Percentiles rank a stretch among this genome's conserved stretches.
These are phyloP conservation scores for Citrullus colocynthis DNA, from an alignment of 306 rosid genomes.

Conservation along the genomic window DNA sequence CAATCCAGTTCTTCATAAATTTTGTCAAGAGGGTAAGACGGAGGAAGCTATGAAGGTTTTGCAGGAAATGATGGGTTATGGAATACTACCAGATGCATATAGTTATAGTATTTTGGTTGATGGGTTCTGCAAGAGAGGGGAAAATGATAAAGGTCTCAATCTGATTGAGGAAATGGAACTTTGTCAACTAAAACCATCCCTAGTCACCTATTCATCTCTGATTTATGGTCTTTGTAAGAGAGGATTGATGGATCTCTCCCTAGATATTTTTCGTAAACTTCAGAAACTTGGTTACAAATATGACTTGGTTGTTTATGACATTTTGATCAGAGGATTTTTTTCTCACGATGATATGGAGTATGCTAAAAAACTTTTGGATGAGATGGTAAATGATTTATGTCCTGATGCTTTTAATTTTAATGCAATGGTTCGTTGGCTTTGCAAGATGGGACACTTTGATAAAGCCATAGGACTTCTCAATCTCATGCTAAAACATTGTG, in stretches of 20 bases:
- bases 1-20: slow-evolving; percentile 36
- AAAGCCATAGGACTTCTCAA: slow-evolving; percentile 26
- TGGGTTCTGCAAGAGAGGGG: slow-evolving; percentile 32
- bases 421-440: slow-evolving; percentile 29
- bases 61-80: slow-evolving; percentile 37
- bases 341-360: slow-evolving; percentile 28
- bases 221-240: slow-evolving; percentile 36
- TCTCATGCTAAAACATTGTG: slow-evolving; percentile 25
- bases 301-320: slow-evolving; percentile 34
- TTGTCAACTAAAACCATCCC: slow-evolving; percentile 31
- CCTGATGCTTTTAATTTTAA: slow-evolving; percentile 22
- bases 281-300: slow-evolving; percentile 25
- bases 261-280: slow-evolving; percentile 15
- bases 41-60: slow-evolving; percentile 31
- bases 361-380: slow-evolving; percentile 29
- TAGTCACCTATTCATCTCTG: slow-evolving; percentile 40
- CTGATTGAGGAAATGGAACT: slow-evolving; percentile 36
- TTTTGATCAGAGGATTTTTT: slow-evolving; percentile 38
- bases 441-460: slow-evolving; percentile 25
- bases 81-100: slow-evolving; percentile 37
- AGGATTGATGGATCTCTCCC: slow-evolving; percentile 18
- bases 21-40: slow-evolving; percentile 30
- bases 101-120: slow-evolving; percentile 57
- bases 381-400: slow-evolving; percentile 31
- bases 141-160: slow-evolving; percentile 17